A percentile compares a stretch with the other conserved stretches of the same genome.
These are phyloP conservation scores for Colletotrichum sidae DNA, from an alignment of 2,329 filamentous ascomycete species.

Conservation along the genomic window DNA sequence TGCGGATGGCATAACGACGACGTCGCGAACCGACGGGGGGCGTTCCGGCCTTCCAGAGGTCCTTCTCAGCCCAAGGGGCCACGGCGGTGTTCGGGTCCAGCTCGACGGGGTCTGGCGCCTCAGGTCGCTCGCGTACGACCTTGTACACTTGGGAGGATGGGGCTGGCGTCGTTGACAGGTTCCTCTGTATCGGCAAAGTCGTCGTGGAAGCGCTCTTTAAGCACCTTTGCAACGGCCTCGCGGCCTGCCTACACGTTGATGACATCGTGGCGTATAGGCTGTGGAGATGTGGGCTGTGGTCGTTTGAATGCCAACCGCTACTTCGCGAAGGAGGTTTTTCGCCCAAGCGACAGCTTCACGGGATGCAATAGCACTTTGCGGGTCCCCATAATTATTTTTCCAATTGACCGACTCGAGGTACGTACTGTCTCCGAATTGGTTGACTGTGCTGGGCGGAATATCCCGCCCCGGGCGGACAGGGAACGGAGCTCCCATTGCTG, in stretches of 20 bases:
- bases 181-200: constrained; percentile 43
- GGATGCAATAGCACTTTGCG: constrained; percentile 25
- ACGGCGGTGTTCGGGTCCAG: constrained; percentile 78
- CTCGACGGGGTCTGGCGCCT: constrained; percentile 51
- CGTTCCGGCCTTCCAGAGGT: constrained; percentile 75
- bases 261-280: constrained; percentile 56
- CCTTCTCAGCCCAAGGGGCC: constrained; percentile 72
- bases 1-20: constrained; percentile 79
- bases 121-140: constrained; percentile 36
- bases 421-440: no score
- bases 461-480: constrained; percentile 32
- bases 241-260: constrained; percentile 68
- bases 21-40: constrained; percentile 86
- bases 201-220: constrained; percentile 55
- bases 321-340: constrained; percentile 22
- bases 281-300: constrained; percentile 11
- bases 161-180: constrained; percentile 47
- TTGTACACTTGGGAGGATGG: constrained; percentile 45
- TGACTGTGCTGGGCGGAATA: constrained; percentile 18
- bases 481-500: constrained; percentile 11
- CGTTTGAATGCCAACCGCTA: constrained; percentile 6
- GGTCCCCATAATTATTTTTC: constrained; percentile 36
- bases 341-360: constrained; percentile 24
- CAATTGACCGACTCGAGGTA: constrained; percentile 15
- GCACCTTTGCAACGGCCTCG: constrained; percentile 66